These are phyloP conservation scores for Crithidia expoeki DNA, from an alignment of 208 protist genomes.

Conservation along the genomic window DNA sequence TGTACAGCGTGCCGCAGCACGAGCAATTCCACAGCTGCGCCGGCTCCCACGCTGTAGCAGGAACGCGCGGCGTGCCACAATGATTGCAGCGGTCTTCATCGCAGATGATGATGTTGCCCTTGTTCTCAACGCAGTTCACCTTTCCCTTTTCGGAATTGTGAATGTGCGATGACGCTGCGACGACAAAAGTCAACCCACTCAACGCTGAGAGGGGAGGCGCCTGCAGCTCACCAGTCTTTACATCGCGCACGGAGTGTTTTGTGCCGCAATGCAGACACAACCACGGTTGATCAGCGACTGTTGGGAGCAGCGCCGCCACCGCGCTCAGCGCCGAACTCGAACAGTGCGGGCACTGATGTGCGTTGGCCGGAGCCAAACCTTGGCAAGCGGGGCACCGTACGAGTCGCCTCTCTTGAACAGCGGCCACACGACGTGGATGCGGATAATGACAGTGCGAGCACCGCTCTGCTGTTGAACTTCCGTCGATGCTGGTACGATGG, in stretches of 20 bases:
- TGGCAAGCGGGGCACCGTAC: conserved; percentile 51
- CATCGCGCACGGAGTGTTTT: conserved; percentile 27
- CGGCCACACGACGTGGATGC: conserved; percentile 50
- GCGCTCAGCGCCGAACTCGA: conserved; percentile 25
- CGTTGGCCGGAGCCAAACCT: conserved; percentile 27
- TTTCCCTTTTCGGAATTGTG: neutral
- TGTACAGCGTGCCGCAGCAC: conserved; percentile 30
- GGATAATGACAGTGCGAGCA: conserved; percentile 39
- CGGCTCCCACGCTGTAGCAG: conserved; percentile 40
- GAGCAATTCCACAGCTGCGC: conserved; percentile 50
- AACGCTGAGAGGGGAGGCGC: neutral
- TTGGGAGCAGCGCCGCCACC: conserved; percentile 36
- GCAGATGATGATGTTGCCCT: no score
- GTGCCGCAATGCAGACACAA: conserved; percentile 43
- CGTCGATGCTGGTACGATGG: neutral
- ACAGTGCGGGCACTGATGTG: conserved; percentile 40
- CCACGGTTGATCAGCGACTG: conserved; percentile 47
- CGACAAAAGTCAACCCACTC: neutral
- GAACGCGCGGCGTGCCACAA: conserved; percentile 42
- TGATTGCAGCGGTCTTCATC: conserved; percentile 30
- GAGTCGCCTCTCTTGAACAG: conserved; percentile 26
- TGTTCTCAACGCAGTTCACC: neutral
- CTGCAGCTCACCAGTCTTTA: neutral
- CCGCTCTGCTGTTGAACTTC: neutral
- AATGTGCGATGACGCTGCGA: neutral